Evolutionary conservation across 1,139 yeast genomes (phyloP).

Genomic region (Lodderomyces margitis): DNA sequence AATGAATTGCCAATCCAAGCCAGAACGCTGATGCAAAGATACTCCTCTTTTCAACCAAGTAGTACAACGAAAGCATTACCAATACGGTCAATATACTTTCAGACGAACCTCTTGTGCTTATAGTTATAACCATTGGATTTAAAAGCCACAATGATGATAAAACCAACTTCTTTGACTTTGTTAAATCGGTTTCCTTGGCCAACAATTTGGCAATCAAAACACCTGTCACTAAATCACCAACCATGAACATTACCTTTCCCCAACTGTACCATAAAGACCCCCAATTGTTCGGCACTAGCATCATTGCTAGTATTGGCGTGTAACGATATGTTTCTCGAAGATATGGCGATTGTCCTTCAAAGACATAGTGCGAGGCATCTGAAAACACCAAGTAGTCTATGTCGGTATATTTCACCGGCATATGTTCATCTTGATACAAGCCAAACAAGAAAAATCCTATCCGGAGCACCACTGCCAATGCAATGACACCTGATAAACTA

Average conservation of each 20-base stretch:
- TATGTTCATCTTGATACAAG: conserved; percentile 75
- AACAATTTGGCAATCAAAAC: conserved; percentile 50
- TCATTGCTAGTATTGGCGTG: conserved; percentile 87
- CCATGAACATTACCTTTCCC: conserved; percentile 76
- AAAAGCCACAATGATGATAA: conserved; percentile 72
- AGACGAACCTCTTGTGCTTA: conserved; percentile 90
- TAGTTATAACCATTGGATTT: conserved; percentile 94
- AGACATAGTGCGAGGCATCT: conserved; percentile 82
- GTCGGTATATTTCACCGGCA: conserved; percentile 86
- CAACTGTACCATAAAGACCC: conserved; percentile 52
- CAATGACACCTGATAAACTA: background rate
- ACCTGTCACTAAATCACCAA: conserved; percentile 83
- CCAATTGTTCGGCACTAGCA: conserved; percentile 63
- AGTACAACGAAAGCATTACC: conserved; percentile 60
- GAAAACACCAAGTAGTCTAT: conserved; percentile 91
- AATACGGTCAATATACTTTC: conserved; percentile 86
- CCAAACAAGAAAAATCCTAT: conserved; percentile 77
- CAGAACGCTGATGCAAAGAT: conserved; percentile 56
- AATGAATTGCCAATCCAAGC: conserved; percentile 80
- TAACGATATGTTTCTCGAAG: conserved; percentile 85
- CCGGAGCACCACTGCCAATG: conserved; percentile 43
- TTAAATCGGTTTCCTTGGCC: conserved; percentile 3
- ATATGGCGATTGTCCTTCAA: conserved; percentile 68
- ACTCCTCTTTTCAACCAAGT: conserved; percentile 28
- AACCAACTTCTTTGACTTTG: conserved; percentile 19